Evolutionary conservation across 1,139 yeast genomes (phyloP).

Genomic region (Lodderomyces beijingensis): DNA sequence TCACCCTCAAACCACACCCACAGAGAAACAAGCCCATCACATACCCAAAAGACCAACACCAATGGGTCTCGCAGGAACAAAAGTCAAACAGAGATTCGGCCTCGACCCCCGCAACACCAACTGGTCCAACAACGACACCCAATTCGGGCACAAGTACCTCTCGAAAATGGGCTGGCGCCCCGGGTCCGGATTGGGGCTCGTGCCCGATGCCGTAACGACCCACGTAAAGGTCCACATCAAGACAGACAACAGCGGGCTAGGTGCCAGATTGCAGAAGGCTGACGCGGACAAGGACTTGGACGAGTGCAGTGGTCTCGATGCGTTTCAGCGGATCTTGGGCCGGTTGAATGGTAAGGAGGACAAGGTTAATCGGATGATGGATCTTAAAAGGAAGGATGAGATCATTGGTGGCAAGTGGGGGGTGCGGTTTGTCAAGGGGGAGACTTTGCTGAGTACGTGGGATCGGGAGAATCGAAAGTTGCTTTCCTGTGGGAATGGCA

Average conservation of each 20-base stretch:
- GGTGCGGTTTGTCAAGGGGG: conserved; percentile 81
- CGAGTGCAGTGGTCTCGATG: conserved; percentile 89
- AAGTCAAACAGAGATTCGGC: conserved; percentile 82
- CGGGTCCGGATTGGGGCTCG: conserved; percentile 81
- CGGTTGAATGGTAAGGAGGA: conserved; percentile 76
- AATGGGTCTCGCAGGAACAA: conserved; percentile 90
- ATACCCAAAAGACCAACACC: too few relatives aligned
- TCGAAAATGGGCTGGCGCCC: conserved; percentile 88
- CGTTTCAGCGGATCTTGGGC: conserved; percentile 85
- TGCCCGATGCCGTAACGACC: conserved; percentile 58
- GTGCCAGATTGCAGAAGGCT: conserved; percentile 63
- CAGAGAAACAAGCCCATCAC: too few relatives aligned
- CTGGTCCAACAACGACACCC: conserved; percentile 83
- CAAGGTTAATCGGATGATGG: conserved; percentile 53
- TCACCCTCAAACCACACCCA: too few relatives aligned
- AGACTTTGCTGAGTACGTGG: conserved; percentile 79
- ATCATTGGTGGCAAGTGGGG: conserved; percentile 82
- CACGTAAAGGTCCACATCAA: conserved; percentile 81
- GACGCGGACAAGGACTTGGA: conserved; percentile 52
- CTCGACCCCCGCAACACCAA: conserved; percentile 89
- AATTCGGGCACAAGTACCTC: conserved; percentile 87
- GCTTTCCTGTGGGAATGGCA: conserved; percentile 13
- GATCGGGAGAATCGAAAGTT: conserved; percentile 54
- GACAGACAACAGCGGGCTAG: conserved; percentile 81
- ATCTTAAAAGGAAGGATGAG: conserved; percentile 59